Base-by-base conservation (phyloP, 108 stramenopile species). In the Bacterosira constricta region DNA sequence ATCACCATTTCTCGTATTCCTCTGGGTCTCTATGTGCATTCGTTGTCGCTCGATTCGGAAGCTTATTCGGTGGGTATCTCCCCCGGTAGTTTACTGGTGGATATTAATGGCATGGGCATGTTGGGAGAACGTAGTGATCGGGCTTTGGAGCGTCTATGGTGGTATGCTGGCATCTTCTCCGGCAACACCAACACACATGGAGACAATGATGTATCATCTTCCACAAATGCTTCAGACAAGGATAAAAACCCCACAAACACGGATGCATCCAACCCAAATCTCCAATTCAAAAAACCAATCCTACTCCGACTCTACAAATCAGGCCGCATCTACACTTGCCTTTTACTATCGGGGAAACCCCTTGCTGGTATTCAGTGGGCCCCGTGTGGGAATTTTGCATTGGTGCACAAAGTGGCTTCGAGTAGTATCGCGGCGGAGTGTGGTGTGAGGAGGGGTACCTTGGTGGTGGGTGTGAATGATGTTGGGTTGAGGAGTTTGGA, bases 71-170 rank as follows among this genome's bases (percentile, higher is more conserved):
- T 82, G 0, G 93, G 93, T 2, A 77, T 94, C 11, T 39, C 52
- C 31, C 71, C 69, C 17, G 79, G 86, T 10, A 76, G 73, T 20
- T 78, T 94, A 15, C 61, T 94, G 35, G 73, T 94, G 0, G 56
- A 63, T 31, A 81, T 94, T 31, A 94, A 94, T 66, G 88, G 82
- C 0, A 65, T 94, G 70, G 67, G 72, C 18, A 53, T 94, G 49
- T 60, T 91, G 63, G 93, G 86, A 9, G 93, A 94, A 66, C 79
- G 88, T 37, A 79, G 81, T 51, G 77, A 85, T 66, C 72, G 74
- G 23, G 86, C 85, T 1, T 68, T 94, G 59, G 93, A 91, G 76
- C 78, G 93, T 31, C 17, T 94, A 15, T 94, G 93, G 93, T 69
- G 83, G 50, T 94, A 93, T 70, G 90, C 87, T 66, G 91, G 91